A percentile compares a stretch with the other conserved stretches of the same genome.
Conservation (phyloP, 108 stramenopile species). For the Cyclotella sp. region DNA sequence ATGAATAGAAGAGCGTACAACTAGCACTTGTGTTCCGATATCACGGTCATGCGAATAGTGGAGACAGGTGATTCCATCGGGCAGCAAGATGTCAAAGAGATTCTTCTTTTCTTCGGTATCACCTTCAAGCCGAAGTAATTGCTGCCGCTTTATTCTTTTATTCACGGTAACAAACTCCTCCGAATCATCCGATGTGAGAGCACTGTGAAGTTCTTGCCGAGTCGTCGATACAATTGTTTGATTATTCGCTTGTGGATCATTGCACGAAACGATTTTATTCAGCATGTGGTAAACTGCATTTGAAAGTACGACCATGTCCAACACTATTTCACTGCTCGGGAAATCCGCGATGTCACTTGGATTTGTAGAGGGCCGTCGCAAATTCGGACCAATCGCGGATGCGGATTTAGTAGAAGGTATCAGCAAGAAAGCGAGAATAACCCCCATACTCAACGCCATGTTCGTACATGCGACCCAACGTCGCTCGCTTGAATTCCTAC, state of each 20-base stretch:
- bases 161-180: no score
- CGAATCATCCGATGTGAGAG: background rate
- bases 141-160: background rate
- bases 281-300: conserved; percentile 36
- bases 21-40: conserved; percentile 75
- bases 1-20: conserved; percentile 45
- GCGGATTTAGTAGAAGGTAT: background rate
- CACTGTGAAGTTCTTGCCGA: conserved; percentile 11
- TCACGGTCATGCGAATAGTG: conserved; percentile 70
- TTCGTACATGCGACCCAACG: no score
- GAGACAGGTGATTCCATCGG: conserved; percentile 59
- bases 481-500: no score
- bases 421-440: background rate
- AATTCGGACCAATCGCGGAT: background rate
- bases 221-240: conserved; percentile 9
- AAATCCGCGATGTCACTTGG: conserved; percentile 7
- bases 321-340: conserved; percentile 38
- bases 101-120: conserved; percentile 6
- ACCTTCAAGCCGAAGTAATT: conserved; percentile 1
- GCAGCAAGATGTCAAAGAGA: conserved; percentile 39
- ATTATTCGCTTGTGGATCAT: conserved; percentile 8
- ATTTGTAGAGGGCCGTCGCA: background rate
- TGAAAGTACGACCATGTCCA: conserved; percentile 49
- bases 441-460: no score
- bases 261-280: conserved; percentile 42